Conservation (phyloP, 2,329 filamentous ascomycete genomes). For the Penicillium sp. region DNA sequence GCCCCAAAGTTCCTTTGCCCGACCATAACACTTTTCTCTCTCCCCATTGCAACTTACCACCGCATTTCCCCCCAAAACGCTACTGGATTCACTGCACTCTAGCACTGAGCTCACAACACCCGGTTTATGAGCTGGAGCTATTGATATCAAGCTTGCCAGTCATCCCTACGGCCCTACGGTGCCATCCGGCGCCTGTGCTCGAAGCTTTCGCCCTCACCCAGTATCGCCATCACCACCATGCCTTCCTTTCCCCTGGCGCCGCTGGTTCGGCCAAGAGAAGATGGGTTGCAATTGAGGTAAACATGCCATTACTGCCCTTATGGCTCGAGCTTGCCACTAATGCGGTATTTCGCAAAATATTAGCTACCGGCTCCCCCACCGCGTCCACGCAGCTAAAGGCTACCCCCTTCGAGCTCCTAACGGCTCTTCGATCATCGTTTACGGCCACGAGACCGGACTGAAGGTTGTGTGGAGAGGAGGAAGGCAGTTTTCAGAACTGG, state of each 20-base stretch:
- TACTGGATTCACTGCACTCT: too few relatives aligned
- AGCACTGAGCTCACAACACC: background rate
- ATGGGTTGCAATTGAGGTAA: constrained; percentile 44
- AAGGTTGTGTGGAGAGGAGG: constrained; percentile 60
- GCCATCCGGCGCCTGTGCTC: constrained; percentile 16
- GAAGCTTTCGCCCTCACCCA: constrained; percentile 9
- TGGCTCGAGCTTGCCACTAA: constrained; percentile 5
- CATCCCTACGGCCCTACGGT: constrained; percentile 6
- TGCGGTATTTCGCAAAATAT: constrained; percentile 4
- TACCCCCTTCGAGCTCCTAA: constrained; percentile 58
- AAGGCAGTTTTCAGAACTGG: constrained; percentile 41
- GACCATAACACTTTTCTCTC: constrained; percentile 23
- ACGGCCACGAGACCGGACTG: constrained; percentile 56
- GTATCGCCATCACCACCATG: constrained; percentile 26
- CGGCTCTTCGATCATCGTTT: constrained; percentile 58
- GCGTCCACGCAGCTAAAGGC: constrained; percentile 52
- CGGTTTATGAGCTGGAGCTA: background rate
- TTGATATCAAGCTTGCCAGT: constrained; percentile 3
- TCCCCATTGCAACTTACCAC: constrained; percentile 11
- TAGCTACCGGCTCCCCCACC: constrained; percentile 59
- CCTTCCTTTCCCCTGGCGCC: constrained; percentile 35
- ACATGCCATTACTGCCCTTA: background rate
- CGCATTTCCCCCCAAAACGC: constrained; percentile 6
- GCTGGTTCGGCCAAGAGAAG: constrained; percentile 36
- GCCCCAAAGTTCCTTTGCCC: constrained; percentile 13